Percentiles rank a stretch among this genome's conserved stretches.
Conservation (phyloP, 208 protist genomes). For the Crithidia acanthocephali region DNA sequence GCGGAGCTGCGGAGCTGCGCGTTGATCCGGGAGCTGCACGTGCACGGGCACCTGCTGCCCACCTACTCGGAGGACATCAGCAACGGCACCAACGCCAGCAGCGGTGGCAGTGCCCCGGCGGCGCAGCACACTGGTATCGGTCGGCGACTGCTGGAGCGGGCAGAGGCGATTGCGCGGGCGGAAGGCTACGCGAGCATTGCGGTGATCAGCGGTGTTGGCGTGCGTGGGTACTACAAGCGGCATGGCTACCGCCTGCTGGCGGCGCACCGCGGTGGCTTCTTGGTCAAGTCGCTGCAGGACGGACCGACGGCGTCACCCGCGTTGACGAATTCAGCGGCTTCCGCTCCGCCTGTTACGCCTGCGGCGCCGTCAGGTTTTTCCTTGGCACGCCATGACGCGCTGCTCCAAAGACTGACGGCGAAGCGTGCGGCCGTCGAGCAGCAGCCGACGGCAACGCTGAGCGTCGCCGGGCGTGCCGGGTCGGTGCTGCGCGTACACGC, state of each 20-base stretch:
- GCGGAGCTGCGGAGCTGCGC: slow-evolving; percentile 90
- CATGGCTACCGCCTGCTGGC: slow-evolving; percentile 91
- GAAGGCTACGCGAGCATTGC: slow-evolving; percentile 93
- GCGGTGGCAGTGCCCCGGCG: slow-evolving; percentile 36
- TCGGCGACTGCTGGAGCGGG: slow-evolving; percentile 95
- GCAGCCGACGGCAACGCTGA: not conserved
- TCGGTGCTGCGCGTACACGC: slow-evolving; percentile 8
- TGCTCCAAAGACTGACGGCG: slow-evolving; percentile 3
- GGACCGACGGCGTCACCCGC: too few relatives aligned
- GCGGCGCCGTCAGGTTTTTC: slow-evolving; percentile 7
- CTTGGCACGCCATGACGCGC: slow-evolving; percentile 16
- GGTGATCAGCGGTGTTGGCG: slow-evolving; percentile 98
- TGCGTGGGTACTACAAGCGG: slow-evolving; percentile 97
- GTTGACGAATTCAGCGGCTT: too few relatives aligned
- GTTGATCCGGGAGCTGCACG: slow-evolving; percentile 98
- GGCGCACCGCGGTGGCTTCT: slow-evolving; percentile 55
- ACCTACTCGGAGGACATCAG: slow-evolving; percentile 35
- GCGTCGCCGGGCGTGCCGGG: not conserved
- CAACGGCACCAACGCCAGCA: not conserved
- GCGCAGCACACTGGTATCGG: slow-evolving; percentile 98
- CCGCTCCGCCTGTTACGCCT: not conserved
- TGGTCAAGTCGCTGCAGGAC: slow-evolving; percentile 62
- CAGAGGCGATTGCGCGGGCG: slow-evolving; percentile 95
- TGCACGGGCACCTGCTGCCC: slow-evolving; percentile 90
- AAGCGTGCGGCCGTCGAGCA: not conserved